Evolutionary conservation across 805 yeast species (phyloP).

Genomic region (Lipomyces chichibuensis): DNA sequence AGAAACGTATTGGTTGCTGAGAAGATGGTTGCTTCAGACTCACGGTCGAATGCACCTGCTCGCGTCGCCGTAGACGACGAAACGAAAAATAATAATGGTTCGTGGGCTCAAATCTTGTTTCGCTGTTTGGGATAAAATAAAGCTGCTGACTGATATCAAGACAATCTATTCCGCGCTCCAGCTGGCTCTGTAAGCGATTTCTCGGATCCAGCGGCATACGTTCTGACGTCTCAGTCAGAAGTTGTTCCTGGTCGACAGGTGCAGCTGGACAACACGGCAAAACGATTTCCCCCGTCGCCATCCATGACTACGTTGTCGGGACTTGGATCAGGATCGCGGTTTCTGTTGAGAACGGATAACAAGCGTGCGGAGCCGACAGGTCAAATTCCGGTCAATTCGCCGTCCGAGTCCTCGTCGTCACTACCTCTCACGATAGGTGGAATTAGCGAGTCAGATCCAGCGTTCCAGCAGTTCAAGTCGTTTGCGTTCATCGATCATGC

Average conservation of each 20-base stretch:
- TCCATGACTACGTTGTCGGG: neutral
- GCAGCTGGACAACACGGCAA: neutral
- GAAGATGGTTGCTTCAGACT: neutral
- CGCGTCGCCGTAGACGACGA: neutral
- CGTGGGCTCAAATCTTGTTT: neutral
- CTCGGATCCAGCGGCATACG: neutral
- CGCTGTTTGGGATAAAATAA: neutral
- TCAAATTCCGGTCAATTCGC: neutral
- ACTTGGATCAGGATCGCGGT: neutral
- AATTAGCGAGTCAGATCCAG: neutral
- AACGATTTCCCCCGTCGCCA: neutral
- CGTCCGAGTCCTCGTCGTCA: neutral
- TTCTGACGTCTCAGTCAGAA: neutral
- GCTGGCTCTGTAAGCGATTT: neutral
- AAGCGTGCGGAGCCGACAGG: neutral
- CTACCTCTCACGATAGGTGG: conserved; percentile 7
- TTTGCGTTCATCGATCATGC: neutral
- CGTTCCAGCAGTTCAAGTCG: neutral
- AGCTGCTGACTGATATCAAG: neutral
- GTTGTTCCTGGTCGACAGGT: neutral
- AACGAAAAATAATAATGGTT: neutral
- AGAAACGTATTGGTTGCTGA: neutral
- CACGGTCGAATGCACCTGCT: neutral
- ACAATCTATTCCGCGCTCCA: neutral
- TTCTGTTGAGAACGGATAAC: neutral